phyloP scores from a whole-genome alignment of 768 basidiomycete genomes.

The Wakefieldia striispora region DNA sequence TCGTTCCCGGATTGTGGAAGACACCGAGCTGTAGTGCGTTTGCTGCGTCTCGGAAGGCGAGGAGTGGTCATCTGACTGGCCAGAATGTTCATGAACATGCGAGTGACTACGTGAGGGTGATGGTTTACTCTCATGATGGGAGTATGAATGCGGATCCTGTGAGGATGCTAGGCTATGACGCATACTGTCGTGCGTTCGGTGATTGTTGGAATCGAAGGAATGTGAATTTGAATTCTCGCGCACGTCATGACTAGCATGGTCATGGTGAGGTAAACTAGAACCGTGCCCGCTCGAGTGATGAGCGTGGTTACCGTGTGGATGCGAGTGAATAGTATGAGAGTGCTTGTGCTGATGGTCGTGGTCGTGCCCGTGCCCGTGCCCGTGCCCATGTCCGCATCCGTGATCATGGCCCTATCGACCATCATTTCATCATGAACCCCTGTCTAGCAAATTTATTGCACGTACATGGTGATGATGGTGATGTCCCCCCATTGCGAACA shows the following conservation, averaged over 20 bases:
- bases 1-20: slow-evolving; percentile 25
- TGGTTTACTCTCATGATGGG: slow-evolving; percentile 23
- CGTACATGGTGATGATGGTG: slow-evolving; percentile 72
- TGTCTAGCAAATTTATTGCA: slow-evolving; percentile 9
- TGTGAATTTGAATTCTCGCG: slow-evolving; percentile 15
- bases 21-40: slow-evolving; percentile 3
- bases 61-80: slow-evolving; percentile 17
- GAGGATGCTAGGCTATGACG: slow-evolving; percentile 12
- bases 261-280: slow-evolving; percentile 13
- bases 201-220: slow-evolving; percentile 10
- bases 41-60: slow-evolving; percentile 8
- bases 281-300: slow-evolving; percentile 21
- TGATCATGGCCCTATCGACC: slow-evolving; percentile 19
- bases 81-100: slow-evolving; percentile 30
- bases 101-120: slow-evolving; percentile 24
- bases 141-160: slow-evolving; percentile 27
- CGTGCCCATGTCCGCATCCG: slow-evolving; percentile 12
- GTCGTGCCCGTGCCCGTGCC: slow-evolving; percentile 1
- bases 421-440: background rate
- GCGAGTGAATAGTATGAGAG: slow-evolving; percentile 35
- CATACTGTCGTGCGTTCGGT: slow-evolving; percentile 5
- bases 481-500: slow-evolving; percentile 98
- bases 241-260: slow-evolving; percentile 21
- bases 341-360: slow-evolving; percentile 30
- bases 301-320: slow-evolving; percentile 30